phyloP scores from a whole-genome alignment of 1,139 yeast genomes.

The Magnusiomyces suaveolens region DNA sequence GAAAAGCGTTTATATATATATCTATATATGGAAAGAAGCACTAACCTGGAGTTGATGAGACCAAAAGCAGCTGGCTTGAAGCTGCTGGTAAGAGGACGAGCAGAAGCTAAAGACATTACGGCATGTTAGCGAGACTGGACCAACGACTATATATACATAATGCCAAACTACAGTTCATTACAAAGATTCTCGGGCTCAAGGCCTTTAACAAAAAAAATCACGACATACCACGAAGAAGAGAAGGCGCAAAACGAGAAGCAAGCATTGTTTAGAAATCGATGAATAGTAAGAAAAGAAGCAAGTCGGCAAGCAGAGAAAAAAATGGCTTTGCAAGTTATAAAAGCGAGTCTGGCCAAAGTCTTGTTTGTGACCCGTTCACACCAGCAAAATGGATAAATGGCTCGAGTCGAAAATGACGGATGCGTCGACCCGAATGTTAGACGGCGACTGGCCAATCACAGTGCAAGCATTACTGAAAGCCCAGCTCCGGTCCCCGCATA shows the following conservation, averaged over 20 bases:
- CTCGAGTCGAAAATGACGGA: too few species aligned
- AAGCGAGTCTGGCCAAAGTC: too few species aligned
- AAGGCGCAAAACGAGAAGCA: conserved; percentile 4
- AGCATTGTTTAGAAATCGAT: too few species aligned
- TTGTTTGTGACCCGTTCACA: too few species aligned
- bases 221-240: conserved; percentile 7
- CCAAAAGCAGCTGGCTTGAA: conserved; percentile 11
- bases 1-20: neutral
- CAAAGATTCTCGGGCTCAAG: neutral
- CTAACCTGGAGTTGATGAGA: conserved; percentile 14
- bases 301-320: too few species aligned
- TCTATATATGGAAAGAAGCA: neutral
- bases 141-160: neutral
- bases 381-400: too few species aligned
- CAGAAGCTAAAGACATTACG: conserved; percentile 9
- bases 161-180: neutral
- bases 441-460: too few species aligned
- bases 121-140: neutral
- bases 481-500: too few species aligned
- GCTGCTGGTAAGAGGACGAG: conserved; percentile 6
- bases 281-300: too few species aligned
- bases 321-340: too few species aligned
- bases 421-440: too few species aligned
- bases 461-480: too few species aligned
- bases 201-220: neutral